Evolutionary conservation across 768 basidiomycete genomes (phyloP), one percentile per base, ranked within the genome.

Genomic region (Kwoniella dejecticola): DNA sequence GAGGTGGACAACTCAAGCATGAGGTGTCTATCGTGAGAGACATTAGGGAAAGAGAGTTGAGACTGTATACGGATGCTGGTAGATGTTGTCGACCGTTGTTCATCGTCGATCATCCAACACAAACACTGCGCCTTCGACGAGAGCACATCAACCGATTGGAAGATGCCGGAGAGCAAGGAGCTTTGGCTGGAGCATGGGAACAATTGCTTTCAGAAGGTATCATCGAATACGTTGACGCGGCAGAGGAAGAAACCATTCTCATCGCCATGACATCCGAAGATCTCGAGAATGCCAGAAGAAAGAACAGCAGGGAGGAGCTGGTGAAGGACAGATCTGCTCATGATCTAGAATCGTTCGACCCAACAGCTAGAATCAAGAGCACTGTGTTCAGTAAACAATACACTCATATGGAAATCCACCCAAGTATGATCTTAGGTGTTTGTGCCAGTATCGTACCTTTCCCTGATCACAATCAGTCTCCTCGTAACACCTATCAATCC

Each of bases 231-330:
- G 86, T 97, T 40, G 96, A 98, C 76, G 94, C 97, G 55, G 98
- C 98, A 77, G 96, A 99, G 80, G 96, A 99, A 60, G 96, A 99
- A 79, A 97, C 95, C 0, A 93, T 97, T 57, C 95, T 99, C 90
- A 99, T 99, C 64, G 92, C 91, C 54, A 99, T 99, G 96, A 92
- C 91, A 2, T 89, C 91, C 2, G 92, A 97, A 72, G 96, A 98
- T 78, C 79, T 99, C 54, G 91, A 96, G 78, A 87, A 86, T 65
- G 90, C 90, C 12, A 82, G 91, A 55, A 69, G 60, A 33, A 64
- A 63, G 29, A 64, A 60, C 45, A 69, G 74, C 15, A 69, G 69
- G 45, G 63, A 72, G 46, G 66, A 79, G 62, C 42, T 79, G 70
- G 67, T 76, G 38, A 59, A 65, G 29, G 52, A 62, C 1, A 57